These are phyloP conservation scores for Spergularia azorica DNA, from an alignment of 179 eudicot species.

Conservation along the genomic window DNA sequence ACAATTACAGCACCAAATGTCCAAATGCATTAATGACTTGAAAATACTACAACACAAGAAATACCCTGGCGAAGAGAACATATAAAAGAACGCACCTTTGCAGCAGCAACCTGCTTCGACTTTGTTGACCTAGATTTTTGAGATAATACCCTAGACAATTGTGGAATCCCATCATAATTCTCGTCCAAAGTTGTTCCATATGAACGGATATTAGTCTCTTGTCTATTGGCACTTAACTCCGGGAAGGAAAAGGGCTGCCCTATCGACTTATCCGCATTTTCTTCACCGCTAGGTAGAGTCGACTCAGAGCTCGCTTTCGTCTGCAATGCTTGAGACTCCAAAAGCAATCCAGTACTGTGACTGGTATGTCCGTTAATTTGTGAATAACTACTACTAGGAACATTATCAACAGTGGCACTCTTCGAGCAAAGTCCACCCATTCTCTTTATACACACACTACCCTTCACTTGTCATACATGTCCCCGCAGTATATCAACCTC, in stretches of 20 bases:
- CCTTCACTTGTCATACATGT: constrained; percentile 28
- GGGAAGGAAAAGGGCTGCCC: constrained; percentile 70
- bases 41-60: too few species aligned
- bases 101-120: constrained; percentile 76
- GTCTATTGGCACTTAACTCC: constrained; percentile 35
- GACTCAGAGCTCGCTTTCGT: constrained; percentile 31
- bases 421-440: constrained; percentile 99
- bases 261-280: constrained; percentile 38
- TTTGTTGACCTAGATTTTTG: constrained; percentile 71
- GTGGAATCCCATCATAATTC: constrained; percentile 79
- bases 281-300: constrained; percentile 31
- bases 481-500: constrained; percentile 4
- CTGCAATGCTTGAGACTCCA: constrained; percentile 43
- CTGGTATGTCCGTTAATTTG: constrained; percentile 56
- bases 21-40: background rate
- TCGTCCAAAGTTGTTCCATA: constrained; percentile 42
- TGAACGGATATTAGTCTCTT: constrained; percentile 34
- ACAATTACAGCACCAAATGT: background rate
- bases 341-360: constrained; percentile 44
- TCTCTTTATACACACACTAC: constrained; percentile 19
- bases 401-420: constrained; percentile 68
- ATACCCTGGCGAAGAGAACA: background rate
- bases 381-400: constrained; percentile 48
- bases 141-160: constrained; percentile 61
- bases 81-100: constrained; percentile 54